Base-by-base conservation (phyloP, 495 filamentous ascomycete genomes). In the Neurospora sp. region DNA sequence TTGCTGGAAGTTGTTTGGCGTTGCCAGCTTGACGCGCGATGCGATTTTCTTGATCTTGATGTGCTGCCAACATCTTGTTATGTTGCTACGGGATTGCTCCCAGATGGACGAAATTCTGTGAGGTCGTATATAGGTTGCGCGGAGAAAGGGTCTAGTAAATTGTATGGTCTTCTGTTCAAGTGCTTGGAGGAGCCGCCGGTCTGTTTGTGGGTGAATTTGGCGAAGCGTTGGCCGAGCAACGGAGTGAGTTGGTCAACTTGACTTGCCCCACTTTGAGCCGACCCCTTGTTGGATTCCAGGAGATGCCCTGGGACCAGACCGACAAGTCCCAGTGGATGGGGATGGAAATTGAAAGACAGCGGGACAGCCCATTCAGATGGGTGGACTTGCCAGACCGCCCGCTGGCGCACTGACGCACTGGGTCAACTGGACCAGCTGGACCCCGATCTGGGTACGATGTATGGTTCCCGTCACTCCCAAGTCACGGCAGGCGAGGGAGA, bases 21-120 rank as follows among this genome's bases (percentile, higher is more conserved):
- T 91, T 89, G n/a, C 92, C 89, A 69, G 90, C 89, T 78, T 96
- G 93, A 74, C 91, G 92, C 68, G 79, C 82, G 75, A 93, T 90
- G 37, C 85, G 88, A 81, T 99, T 99, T 82, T 99, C 96, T 82
- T 98, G 94, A 83, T 97, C 92, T 76, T 76, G 88, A 69, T 80
- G 88, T 75, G 91, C 87, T 35, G 94, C 92, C 80, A 98, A 83
- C 91, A 97, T 94, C 53, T 61, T 66, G 27, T 14, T 16, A 27
- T 66, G 7, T 66, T 35, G 27, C 7, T 8, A 37, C 5, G 27
- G 53, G 14, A 66, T 35, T 14, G 27, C 27, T 37, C 53, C 27
- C 27, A 37, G 35, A 16, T 35, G 1, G 5, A 5, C 48, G 27
- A 22, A 22, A 12, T 14, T 61, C 16, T 35, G 11, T 35, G 12